phyloP scores from a whole-genome alignment of 352 stramenopile species.

The Achlya hypogyna region DNA sequence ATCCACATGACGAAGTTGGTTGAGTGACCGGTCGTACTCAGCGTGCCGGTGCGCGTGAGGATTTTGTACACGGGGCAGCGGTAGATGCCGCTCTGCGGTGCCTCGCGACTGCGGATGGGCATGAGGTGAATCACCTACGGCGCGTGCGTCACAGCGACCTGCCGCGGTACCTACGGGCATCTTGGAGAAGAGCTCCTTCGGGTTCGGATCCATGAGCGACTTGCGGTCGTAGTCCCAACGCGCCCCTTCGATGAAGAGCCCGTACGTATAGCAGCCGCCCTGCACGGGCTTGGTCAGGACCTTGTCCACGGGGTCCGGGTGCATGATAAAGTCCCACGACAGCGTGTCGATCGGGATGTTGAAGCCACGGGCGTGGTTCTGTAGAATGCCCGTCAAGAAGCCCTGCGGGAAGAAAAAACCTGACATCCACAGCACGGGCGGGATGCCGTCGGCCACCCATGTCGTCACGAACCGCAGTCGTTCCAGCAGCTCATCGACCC shows the following conservation, averaged over 20 bases:
- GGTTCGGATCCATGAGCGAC: conserved; percentile 38
- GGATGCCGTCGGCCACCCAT: conserved; percentile 71
- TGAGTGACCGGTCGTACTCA: conserved; percentile 93
- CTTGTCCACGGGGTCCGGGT: conserved; percentile 38
- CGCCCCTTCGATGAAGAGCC: conserved; percentile 87
- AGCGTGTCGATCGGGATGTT: conserved; percentile 88
- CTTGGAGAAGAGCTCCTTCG: conserved; percentile 40
- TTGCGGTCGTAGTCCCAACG: conserved; percentile 65
- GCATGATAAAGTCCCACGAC: conserved; percentile 85
- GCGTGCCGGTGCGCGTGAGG: conserved; percentile 77
- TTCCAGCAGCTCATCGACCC: conserved; percentile 82
- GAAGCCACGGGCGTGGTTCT: conserved; percentile 88
- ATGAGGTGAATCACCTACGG: conserved; percentile 61
- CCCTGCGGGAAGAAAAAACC: conserved; percentile 90
- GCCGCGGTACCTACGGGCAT: conserved; percentile 24
- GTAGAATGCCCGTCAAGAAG: conserved; percentile 87
- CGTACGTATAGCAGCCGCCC: conserved; percentile 86
- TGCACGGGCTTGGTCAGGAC: conserved; percentile 40
- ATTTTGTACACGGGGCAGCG: conserved; percentile 87
- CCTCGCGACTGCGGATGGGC: conserved; percentile 52
- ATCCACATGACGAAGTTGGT: conserved; percentile 98
- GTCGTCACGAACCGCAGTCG: conserved; percentile 56
- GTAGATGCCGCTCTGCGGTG: conserved; percentile 56
- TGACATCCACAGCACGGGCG: conserved; percentile 82
- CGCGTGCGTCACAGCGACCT: background rate